Conservation (phyloP, 2,329 filamentous ascomycete species). For the Penicillium hesseltinei region DNA sequence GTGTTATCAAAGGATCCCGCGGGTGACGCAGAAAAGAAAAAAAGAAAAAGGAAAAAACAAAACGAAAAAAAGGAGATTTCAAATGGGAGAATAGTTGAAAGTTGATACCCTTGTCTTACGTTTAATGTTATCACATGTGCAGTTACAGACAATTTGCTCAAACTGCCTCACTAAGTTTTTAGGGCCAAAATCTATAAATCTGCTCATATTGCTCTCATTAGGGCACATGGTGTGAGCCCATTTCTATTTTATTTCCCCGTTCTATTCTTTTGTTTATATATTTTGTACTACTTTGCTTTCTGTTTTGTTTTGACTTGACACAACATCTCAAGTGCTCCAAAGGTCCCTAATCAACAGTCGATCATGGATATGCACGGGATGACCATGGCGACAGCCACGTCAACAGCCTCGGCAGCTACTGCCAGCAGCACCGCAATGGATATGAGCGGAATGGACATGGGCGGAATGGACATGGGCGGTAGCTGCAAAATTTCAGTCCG, state of each 20-base stretch:
- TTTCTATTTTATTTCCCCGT: not conserved
- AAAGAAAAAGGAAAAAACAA: not conserved
- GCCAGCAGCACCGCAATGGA: not conserved
- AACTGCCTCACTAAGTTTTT: constrained; percentile 2
- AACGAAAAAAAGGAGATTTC: not conserved
- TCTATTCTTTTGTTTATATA: not conserved
- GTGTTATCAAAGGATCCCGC: constrained; percentile 63
- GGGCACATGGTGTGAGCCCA: too few relatives aligned
- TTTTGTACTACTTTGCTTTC: not conserved
- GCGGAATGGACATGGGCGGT: not conserved
- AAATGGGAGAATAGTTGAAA: not conserved
- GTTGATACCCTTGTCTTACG: constrained; percentile 10
- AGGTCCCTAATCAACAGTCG: not conserved
- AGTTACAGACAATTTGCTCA: constrained; percentile 7
- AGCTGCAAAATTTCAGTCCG: constrained; percentile 5
- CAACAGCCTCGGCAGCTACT: not conserved
- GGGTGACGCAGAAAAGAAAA: constrained; percentile 9
- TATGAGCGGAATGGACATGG: constrained; percentile 1
- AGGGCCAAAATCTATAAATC: not conserved
- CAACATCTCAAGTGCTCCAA: too few relatives aligned
- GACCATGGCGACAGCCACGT: constrained; percentile 1
- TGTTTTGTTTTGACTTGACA: not conserved
- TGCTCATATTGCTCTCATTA: not conserved
- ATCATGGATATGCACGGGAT: constrained; percentile 4
- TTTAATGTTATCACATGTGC: not conserved